Conservation (phyloP, 1,284 basidiomycete species). For the Flammula alnicola region DNA sequence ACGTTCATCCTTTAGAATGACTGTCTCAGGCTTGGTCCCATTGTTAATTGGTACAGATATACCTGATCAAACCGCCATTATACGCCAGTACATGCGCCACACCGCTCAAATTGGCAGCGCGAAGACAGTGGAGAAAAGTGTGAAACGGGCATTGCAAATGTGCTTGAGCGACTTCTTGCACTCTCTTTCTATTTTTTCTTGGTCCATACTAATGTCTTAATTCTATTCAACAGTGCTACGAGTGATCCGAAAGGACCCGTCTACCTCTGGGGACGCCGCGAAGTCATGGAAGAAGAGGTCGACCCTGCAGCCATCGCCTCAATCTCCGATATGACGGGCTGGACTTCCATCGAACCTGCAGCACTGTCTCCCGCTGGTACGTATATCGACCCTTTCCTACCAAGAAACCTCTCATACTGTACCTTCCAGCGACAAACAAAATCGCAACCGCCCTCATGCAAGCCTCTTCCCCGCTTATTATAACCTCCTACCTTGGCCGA, state of each 20-base stretch:
- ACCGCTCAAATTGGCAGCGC: slow-evolving; percentile 62
- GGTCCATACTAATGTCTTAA: not conserved
- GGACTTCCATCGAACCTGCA: slow-evolving; percentile 54
- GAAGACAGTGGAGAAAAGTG: slow-evolving; percentile 50
- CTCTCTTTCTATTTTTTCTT: not conserved
- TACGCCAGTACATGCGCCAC: slow-evolving; percentile 75
- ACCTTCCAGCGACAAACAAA: slow-evolving; percentile 40
- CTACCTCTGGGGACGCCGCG: slow-evolving; percentile 74
- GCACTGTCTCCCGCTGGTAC: slow-evolving; percentile 54
- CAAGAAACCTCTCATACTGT: not conserved
- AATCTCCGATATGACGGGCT: slow-evolving; percentile 40
- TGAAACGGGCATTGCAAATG: slow-evolving; percentile 68
- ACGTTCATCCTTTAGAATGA: not conserved
- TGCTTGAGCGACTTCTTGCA: slow-evolving; percentile 27
- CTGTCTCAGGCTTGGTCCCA: not conserved
- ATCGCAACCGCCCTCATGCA: slow-evolving; percentile 54
- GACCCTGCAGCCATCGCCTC: slow-evolving; percentile 37
- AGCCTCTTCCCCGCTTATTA: slow-evolving; percentile 62
- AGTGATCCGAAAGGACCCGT: slow-evolving; percentile 74
- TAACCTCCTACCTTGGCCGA: slow-evolving; percentile 67
- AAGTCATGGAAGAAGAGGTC: slow-evolving; percentile 70
- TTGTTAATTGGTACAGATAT: slow-evolving; percentile 47
- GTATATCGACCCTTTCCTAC: slow-evolving; percentile 11
- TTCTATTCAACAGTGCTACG: slow-evolving; percentile 47
- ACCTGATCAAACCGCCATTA: slow-evolving; percentile 69